Evolutionary conservation across 148 eudicot genomes (phyloP), one percentile per base, ranked within the genome.

Genomic region (Camellia sinensis): DNA sequence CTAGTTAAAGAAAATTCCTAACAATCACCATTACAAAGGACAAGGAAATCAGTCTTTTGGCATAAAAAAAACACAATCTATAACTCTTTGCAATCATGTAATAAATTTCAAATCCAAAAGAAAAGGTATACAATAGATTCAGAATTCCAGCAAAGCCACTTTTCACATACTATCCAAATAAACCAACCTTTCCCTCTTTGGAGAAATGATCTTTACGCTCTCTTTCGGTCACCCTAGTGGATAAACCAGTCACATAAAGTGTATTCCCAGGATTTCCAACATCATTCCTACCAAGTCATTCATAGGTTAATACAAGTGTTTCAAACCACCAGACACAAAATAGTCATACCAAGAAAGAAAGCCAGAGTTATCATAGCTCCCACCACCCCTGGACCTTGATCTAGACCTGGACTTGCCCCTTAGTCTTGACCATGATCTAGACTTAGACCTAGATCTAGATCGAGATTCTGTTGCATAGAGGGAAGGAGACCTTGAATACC

Each of bases 161-260:
- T 56, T n/a, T 71, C 40, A 71, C 8, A 0, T 11, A 4, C 37
- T 52, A 19, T 48, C 74, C 44, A 64, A 29, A 74, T 41, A 61
- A 52, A 29, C 84, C 83, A 70, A 96, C 99, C 91, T 96, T 96
- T 78, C 99, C 98, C 72, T 93, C 95, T 87, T 86, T 92, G 75
- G 82, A 75, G 82, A 96, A 96, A 83, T 92, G 97, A 72, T 96
- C 97, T 88, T 93, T 87, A 78, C 93, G 99, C 22, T 96, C 98
- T 79, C 93, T 89, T 71, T 93, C 89, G 7, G 98, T 91, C 52
- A 96, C 99, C 85, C 98, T 90, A 48, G 99, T 91, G 73, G 99
- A 93, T 77, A 96, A 89, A 13, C 99, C 99, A 64, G 99, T 96
- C 52, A 96, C 99, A 80, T 93, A 96, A 5, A 96, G 95, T 41